Conservation (phyloP, 2,329 filamentous ascomycete species). For the Chaetothyriales sp. region DNA sequence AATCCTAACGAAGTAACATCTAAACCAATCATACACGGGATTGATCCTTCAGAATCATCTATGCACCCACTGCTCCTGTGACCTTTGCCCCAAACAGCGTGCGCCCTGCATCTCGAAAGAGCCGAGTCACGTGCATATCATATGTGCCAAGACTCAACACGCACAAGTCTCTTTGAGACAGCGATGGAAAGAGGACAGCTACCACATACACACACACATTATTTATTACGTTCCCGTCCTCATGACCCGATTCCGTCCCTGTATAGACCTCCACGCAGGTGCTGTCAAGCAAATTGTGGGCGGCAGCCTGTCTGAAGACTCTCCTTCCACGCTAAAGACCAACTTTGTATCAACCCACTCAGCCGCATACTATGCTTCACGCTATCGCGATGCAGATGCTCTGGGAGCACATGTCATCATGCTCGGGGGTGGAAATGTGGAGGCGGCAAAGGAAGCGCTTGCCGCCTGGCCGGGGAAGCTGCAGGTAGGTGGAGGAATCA, state of each 20-base stretch:
- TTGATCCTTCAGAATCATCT: too few species aligned
- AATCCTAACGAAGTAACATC: too few species aligned
- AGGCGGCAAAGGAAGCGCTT: slow-evolving; percentile 63
- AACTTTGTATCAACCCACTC: slow-evolving; percentile 83
- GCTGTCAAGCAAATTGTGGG: slow-evolving; percentile 98
- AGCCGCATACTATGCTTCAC: slow-evolving; percentile 60
- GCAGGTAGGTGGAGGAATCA: slow-evolving; percentile 91
- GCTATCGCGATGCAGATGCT: slow-evolving; percentile 64
- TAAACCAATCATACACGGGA: too few species aligned
- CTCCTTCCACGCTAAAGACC: slow-evolving; percentile 53
- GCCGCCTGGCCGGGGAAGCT: slow-evolving; percentile 62
- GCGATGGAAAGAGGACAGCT: too few species aligned
- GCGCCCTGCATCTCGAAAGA: too few species aligned
- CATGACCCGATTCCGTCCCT: slow-evolving; percentile 92
- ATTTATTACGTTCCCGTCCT: slow-evolving; percentile 14
- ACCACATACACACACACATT: too few species aligned
- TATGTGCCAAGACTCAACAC: too few species aligned
- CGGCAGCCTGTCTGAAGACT: slow-evolving; percentile 61
- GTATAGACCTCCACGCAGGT: slow-evolving; percentile 94
- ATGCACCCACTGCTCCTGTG: too few species aligned
- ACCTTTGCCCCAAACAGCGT: too few species aligned
- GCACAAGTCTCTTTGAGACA: too few species aligned
- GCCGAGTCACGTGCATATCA: too few species aligned
- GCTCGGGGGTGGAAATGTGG: slow-evolving; percentile 76
- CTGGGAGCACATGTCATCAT: slow-evolving; percentile 87